Conservation (phyloP, 2,329 filamentous ascomycete species). For the Fusarium anguioides region DNA sequence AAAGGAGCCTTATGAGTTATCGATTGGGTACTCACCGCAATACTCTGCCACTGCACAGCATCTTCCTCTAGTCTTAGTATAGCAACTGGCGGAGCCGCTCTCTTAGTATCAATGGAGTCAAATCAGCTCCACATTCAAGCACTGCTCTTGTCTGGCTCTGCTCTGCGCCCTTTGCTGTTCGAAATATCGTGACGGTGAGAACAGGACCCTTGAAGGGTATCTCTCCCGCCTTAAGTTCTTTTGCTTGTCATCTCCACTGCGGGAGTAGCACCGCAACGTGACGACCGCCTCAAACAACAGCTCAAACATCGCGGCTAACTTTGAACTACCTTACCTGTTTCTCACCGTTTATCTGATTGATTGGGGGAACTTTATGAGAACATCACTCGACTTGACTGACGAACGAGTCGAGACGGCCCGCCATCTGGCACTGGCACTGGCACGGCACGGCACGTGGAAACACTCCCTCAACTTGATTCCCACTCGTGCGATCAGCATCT, state of each 20-base stretch:
- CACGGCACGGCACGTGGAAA: conserved; percentile 43
- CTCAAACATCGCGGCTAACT: conserved; percentile 19
- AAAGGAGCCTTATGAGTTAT: conserved; percentile 3
- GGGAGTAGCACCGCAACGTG: neutral
- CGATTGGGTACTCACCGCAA: conserved; percentile 35
- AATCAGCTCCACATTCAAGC: conserved; percentile 21
- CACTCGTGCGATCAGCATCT: conserved; percentile 37
- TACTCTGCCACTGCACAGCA: conserved; percentile 14
- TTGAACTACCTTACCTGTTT: neutral
- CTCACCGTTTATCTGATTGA: conserved; percentile 25
- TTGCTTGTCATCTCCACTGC: neutral
- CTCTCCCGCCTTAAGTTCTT: neutral
- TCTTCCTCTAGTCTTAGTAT: too few relatives aligned
- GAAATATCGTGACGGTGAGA: conserved; percentile 13
- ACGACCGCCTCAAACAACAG: conserved; percentile 3
- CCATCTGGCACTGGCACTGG: too few relatives aligned
- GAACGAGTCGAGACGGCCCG: conserved; percentile 28
- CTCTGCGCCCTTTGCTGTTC: conserved; percentile 24
- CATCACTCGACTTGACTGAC: conserved; percentile 41
- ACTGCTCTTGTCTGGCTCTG: conserved; percentile 11
- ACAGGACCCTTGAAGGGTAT: conserved; percentile 16
- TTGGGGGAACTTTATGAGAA: conserved; percentile 10
- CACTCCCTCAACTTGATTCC: conserved; percentile 13
- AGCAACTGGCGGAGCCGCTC: conserved; percentile 27
- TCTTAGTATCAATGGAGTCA: conserved; percentile 13